These are phyloP conservation scores for Gynostemma pentaphyllum DNA, from an alignment of 306 rosid genomes.

Conservation along the genomic window DNA sequence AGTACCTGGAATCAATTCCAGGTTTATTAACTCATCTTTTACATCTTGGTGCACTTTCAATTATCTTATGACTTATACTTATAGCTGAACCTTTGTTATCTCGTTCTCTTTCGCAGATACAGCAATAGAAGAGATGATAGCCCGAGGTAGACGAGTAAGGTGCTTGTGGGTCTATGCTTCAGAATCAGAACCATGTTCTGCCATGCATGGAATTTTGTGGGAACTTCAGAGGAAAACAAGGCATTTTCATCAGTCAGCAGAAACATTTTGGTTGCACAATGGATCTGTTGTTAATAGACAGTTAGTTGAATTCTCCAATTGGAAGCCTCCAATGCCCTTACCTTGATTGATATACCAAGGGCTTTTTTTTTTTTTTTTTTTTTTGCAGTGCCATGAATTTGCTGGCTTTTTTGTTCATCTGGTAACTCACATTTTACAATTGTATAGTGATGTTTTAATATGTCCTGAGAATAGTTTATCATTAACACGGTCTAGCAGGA, in stretches of 20 bases:
- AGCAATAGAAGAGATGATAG: slow-evolving; percentile 53
- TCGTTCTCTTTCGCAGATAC: slow-evolving; percentile 30
- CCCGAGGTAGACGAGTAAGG: slow-evolving; percentile 56
- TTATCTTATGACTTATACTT: not conserved
- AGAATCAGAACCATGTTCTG: slow-evolving; percentile 71
- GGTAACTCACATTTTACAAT: not conserved
- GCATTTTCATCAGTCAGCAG: slow-evolving; percentile 80
- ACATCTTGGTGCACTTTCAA: slow-evolving; percentile 9
- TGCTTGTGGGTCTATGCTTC: slow-evolving; percentile 64
- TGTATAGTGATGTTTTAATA: not conserved
- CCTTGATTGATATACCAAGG: slow-evolving; percentile 39
- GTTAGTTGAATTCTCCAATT: slow-evolving; percentile 53
- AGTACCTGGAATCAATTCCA: slow-evolving; percentile 84
- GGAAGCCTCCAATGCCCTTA: slow-evolving; percentile 69
- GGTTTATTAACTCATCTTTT: slow-evolving; percentile 29
- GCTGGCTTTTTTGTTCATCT: too few species aligned
- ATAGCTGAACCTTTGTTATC: not conserved
- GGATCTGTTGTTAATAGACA: slow-evolving; percentile 63
- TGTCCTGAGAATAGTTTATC: not conserved
- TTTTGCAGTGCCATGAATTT: too few species aligned
- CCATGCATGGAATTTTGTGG: slow-evolving; percentile 84
- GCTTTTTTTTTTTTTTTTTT: too few species aligned
- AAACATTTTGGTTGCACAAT: slow-evolving; percentile 92
- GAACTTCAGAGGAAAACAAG: slow-evolving; percentile 91
- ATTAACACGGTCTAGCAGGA: too few species aligned